Evolutionary conservation across 2,329 filamentous ascomycete species (phyloP).

Genomic region (Apiospora phragmitis): DNA sequence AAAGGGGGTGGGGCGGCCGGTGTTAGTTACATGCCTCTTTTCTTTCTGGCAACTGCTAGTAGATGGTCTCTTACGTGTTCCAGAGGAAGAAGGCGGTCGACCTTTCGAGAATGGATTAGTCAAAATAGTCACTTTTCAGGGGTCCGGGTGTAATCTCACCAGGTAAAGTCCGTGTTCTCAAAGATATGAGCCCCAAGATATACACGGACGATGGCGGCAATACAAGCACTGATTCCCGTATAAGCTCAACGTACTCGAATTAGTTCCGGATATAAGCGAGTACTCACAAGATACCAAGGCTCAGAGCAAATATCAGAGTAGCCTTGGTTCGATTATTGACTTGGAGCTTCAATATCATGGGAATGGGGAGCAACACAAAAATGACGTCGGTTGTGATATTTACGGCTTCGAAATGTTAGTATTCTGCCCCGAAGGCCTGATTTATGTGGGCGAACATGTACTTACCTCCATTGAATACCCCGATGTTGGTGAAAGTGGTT

Average conservation of each 20-base stretch:
- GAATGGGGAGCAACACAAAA: conserved; percentile 15
- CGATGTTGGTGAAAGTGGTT: conserved; percentile 9
- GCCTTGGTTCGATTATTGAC: conserved; percentile 15
- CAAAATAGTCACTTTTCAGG: not conserved
- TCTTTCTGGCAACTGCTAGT: no score
- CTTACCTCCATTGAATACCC: conserved; percentile 13
- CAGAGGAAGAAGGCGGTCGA: conserved; percentile 13
- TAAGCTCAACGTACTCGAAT: no score
- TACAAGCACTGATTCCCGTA: conserved; percentile 1
- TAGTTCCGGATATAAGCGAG: rapidly evolving
- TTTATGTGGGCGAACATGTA: no score
- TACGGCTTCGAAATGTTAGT: not conserved
- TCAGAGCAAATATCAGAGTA: conserved; percentile 9
- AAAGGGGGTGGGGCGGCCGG: no score
- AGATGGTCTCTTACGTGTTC: conserved; percentile 12
- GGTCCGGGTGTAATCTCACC: not conserved
- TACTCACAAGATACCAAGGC: conserved; percentile 15
- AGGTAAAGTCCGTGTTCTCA: conserved; percentile 10
- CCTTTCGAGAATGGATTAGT: not conserved
- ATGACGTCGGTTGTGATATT: conserved; percentile 15
- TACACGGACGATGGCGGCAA: conserved; percentile 12
- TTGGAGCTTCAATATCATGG: conserved; percentile 14
- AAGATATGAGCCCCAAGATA: conserved; percentile 11
- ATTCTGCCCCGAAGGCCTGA: not conserved
- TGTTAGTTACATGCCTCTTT: not conserved